These are phyloP conservation scores for Cutaneotrichosporon cyanovorans DNA, from an alignment of 1,284 basidiomycete species.

Conservation along the genomic window DNA sequence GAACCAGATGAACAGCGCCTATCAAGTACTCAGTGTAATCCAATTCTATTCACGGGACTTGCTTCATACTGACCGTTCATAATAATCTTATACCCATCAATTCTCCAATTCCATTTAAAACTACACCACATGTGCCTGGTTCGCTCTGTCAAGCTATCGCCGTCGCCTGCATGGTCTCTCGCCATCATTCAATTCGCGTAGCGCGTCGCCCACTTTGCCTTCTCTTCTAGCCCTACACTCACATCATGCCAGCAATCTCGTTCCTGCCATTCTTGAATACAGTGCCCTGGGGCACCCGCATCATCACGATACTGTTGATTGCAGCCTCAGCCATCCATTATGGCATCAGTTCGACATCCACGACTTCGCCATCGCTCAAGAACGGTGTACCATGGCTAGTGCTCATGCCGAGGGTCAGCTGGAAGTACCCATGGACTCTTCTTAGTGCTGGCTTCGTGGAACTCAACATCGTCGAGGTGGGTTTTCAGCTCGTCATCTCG, in stretches of 20 bases:
- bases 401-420: constrained; percentile 70
- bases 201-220: background rate
- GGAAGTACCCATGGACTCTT: constrained; percentile 90
- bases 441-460: constrained; percentile 82
- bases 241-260: constrained; percentile 40
- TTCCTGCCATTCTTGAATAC: constrained; percentile 44
- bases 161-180: background rate
- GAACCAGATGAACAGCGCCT: no score
- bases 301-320: constrained; percentile 63
- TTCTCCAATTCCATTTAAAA: no score
- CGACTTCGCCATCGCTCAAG: constrained; percentile 3
- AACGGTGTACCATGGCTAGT: constrained; percentile 65
- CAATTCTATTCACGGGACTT: no score
- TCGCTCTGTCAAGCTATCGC: no score
- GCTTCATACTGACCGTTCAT: no score
- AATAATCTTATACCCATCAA: no score
- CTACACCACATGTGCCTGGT: no score
- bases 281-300: constrained; percentile 57
- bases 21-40: no score
- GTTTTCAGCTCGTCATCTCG: constrained; percentile 28
- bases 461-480: constrained; percentile 70
- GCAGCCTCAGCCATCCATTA: constrained; percentile 58
- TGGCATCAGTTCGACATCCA: constrained; percentile 35
- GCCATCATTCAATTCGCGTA: background rate
- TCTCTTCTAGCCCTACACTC: background rate